Conservation (phyloP, 2,329 filamentous ascomycete genomes). For the Pestalotiopsis sp. region DNA sequence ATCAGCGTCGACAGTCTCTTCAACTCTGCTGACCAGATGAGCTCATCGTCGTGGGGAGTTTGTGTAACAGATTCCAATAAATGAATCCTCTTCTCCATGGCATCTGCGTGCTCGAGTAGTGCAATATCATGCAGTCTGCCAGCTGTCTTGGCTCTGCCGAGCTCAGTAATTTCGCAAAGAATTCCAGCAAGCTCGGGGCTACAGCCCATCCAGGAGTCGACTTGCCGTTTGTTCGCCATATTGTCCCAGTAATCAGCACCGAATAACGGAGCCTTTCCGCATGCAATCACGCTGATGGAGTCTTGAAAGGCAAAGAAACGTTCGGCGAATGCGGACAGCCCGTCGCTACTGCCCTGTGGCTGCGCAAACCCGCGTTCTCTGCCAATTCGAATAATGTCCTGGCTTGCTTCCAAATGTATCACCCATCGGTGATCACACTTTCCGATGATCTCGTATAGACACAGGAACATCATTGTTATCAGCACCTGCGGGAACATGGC, state of each 20-base stretch:
- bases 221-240: constrained; percentile 14
- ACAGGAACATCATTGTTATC: constrained; percentile 48
- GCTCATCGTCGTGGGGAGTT: constrained; percentile 29
- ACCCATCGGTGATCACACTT: constrained; percentile 40
- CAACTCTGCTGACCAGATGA: constrained; percentile 39
- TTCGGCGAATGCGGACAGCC: constrained; percentile 39
- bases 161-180: constrained; percentile 48
- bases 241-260: constrained; percentile 49
- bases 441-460: constrained; percentile 45
- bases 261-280: constrained; percentile 47
- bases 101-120: constrained; percentile 35
- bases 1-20: constrained; percentile 45
- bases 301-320: constrained; percentile 54
- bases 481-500: constrained; percentile 34
- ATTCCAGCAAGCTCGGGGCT: constrained; percentile 48
- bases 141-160: constrained; percentile 39
- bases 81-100: constrained; percentile 34
- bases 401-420: constrained; percentile 48
- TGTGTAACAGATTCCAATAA: constrained; percentile 18
- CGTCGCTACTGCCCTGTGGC: background rate
- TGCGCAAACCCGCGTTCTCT: constrained; percentile 18
- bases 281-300: constrained; percentile 52
- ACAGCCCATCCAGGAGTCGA: constrained; percentile 50
- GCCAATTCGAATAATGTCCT: constrained; percentile 45
- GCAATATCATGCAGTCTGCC: constrained; percentile 32